phyloP scores from a whole-genome alignment of 257 asterid genomes.

The Solanum appendiculatum region DNA sequence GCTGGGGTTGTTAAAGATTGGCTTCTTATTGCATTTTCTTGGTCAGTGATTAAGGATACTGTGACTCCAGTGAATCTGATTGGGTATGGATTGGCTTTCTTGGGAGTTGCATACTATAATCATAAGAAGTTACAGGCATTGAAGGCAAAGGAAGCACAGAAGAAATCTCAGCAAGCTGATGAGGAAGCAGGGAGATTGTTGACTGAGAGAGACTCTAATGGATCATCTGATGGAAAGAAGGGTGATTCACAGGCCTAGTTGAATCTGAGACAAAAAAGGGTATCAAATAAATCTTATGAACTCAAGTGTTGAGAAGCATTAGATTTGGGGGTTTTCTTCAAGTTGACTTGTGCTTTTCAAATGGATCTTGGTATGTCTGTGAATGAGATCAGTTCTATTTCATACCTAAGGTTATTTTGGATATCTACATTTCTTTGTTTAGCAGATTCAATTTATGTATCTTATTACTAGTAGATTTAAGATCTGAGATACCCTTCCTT shows the following conservation, averaged over 20 bases:
- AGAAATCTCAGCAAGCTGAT: not conserved
- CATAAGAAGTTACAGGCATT: constrained; percentile 3
- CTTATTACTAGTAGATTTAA: not conserved
- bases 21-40: constrained; percentile 17
- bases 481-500: not conserved
- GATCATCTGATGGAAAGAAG: constrained; percentile 5
- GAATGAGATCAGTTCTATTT: not conserved
- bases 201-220: not conserved
- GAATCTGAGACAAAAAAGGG: not conserved
- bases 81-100: constrained; percentile 14
- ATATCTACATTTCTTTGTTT: not conserved
- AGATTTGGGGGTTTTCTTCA: not conserved
- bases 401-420: not conserved
- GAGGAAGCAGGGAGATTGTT: constrained; percentile 4
- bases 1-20: constrained; percentile 25
- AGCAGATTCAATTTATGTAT: not conserved
- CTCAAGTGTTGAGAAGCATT: not conserved
- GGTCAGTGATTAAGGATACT: constrained; percentile 18
- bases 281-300: not conserved
- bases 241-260: not conserved
- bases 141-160: constrained; percentile 7
- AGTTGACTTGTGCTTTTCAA: not conserved
- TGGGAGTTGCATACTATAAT: constrained; percentile 4
- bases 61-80: constrained; percentile 15
- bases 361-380: not conserved